These are phyloP conservation scores for Cynara cardunculus DNA, from an alignment of 129 eudicot species.

Conservation along the genomic window DNA sequence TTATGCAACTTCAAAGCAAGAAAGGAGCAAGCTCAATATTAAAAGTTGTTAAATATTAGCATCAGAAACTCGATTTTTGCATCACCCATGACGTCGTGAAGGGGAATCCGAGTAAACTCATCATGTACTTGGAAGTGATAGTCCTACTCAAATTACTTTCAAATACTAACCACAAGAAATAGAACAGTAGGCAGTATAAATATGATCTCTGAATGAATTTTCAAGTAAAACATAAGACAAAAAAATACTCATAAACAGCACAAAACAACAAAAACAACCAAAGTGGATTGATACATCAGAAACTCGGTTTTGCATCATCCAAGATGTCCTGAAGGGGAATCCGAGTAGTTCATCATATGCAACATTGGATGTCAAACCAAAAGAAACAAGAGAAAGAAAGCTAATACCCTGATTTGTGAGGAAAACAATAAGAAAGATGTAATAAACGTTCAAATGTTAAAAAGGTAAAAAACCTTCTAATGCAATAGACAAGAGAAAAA, in stretches of 20 bases:
- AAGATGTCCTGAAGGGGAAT: conserved; percentile 61
- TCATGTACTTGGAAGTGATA: conserved; percentile 26
- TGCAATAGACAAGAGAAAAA: too few species aligned
- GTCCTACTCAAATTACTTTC: not conserved
- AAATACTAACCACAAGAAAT: not conserved
- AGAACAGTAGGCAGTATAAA: not conserved
- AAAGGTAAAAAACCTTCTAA: too few species aligned
- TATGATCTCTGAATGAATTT: not conserved
- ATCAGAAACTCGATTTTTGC: conserved; percentile 55
- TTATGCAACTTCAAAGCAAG: not conserved
- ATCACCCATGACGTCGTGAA: conserved; percentile 60
- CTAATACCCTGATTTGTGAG: not conserved
- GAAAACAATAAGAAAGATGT: not conserved
- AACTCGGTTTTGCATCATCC: conserved; percentile 65
- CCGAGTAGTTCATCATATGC: conserved; percentile 57
- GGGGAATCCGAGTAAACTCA: conserved; percentile 66
- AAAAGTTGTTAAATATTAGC: not conserved
- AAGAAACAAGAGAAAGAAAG: not conserved
- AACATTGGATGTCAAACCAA: not conserved
- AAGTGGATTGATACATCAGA: conserved; percentile 35
- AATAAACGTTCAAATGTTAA: too few species aligned
- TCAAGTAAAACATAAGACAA: not conserved
- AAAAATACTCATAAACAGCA: not conserved
- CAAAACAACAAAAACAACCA: not conserved
- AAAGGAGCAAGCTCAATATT: not conserved